These are phyloP conservation scores for Kwoniella sp. DNA, from an alignment of 768 basidiomycete genomes.

Conservation along the genomic window DNA sequence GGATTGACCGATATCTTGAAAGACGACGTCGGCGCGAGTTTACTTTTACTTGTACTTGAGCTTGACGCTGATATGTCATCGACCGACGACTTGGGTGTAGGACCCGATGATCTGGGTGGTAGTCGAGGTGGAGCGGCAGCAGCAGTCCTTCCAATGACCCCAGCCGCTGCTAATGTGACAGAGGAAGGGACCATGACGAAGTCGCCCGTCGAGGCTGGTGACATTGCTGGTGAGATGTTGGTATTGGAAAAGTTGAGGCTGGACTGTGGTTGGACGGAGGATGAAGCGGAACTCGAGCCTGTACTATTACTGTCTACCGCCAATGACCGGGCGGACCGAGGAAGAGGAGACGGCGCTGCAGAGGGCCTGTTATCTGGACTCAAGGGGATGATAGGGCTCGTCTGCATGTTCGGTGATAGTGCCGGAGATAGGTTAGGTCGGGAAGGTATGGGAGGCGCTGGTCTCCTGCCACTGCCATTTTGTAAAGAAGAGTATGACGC, in stretches of 20 bases:
- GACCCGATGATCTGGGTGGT: slow-evolving; percentile 16
- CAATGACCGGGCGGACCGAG: slow-evolving; percentile 1
- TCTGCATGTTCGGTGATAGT: not conserved
- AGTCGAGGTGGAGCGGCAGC: slow-evolving; percentile 22
- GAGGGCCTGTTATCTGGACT: slow-evolving; percentile 1
- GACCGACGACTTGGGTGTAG: slow-evolving; percentile 4
- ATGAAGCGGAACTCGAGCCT: slow-evolving; percentile 1
- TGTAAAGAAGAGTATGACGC: not conserved
- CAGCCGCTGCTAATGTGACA: too few species aligned
- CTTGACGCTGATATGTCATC: not conserved
- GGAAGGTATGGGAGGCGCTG: slow-evolving; percentile 15
- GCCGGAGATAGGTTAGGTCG: not conserved
- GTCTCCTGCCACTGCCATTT: slow-evolving; percentile 5
- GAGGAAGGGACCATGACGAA: slow-evolving; percentile 33
- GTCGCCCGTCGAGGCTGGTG: slow-evolving; percentile 42
- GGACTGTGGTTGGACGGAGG: not conserved
- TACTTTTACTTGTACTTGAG: too few species aligned
- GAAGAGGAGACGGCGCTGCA: slow-evolving; percentile 8
- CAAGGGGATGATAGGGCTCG: not conserved
- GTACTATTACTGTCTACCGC: slow-evolving; percentile 11
- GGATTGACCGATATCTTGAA: not conserved
- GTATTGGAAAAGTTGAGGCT: not conserved
- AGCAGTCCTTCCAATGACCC: too few species aligned
- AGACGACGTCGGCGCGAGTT: not conserved
- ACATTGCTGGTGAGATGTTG: slow-evolving; percentile 22